phyloP scores from a whole-genome alignment of 31 red algal species.

The Bonnemaisonia californica region DNA sequence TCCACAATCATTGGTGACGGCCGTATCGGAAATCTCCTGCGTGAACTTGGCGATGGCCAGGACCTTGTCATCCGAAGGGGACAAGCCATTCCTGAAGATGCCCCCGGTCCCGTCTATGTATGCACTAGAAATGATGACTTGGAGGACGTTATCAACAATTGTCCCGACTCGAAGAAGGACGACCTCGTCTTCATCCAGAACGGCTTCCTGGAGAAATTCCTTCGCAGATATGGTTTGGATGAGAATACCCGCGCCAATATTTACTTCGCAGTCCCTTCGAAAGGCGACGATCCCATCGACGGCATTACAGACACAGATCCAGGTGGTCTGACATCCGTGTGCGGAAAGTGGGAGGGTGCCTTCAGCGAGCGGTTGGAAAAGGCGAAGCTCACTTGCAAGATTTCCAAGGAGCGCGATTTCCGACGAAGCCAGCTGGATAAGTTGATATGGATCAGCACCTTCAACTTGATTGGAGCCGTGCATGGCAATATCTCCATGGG shows the following conservation, averaged over 20 bases:
- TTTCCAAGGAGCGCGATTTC: constrained; percentile 87
- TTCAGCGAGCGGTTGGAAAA: constrained; percentile 70
- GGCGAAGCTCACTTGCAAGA: constrained; percentile 72
- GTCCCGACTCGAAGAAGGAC: constrained; percentile 67
- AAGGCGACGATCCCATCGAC: constrained; percentile 84
- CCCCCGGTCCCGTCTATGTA: constrained; percentile 90
- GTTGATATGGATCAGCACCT: constrained; percentile 94
- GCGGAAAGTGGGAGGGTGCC: constrained; percentile 92
- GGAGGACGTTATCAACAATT: constrained; percentile 66
- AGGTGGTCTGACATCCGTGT: constrained; percentile 82
- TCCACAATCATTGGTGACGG: constrained; percentile 88
- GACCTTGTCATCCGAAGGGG: constrained; percentile 75
- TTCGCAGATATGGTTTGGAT: constrained; percentile 52
- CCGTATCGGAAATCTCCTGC: constrained; percentile 86
- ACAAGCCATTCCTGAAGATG: constrained; percentile 73
- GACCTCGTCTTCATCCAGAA: constrained; percentile 99
- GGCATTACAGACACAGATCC: constrained; percentile 82
- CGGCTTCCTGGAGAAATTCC: constrained; percentile 81
- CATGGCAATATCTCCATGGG: constrained; percentile 82
- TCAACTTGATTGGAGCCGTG: constrained; percentile 79
- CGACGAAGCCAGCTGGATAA: constrained; percentile 84
- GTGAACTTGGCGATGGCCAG: constrained; percentile 40
- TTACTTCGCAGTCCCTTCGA: constrained; percentile 84
- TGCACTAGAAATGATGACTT: constrained; percentile 95
- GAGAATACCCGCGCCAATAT: constrained; percentile 78